These are phyloP conservation scores for Leishmania turanica DNA, from an alignment of 208 protist genomes.

Conservation along the genomic window DNA sequence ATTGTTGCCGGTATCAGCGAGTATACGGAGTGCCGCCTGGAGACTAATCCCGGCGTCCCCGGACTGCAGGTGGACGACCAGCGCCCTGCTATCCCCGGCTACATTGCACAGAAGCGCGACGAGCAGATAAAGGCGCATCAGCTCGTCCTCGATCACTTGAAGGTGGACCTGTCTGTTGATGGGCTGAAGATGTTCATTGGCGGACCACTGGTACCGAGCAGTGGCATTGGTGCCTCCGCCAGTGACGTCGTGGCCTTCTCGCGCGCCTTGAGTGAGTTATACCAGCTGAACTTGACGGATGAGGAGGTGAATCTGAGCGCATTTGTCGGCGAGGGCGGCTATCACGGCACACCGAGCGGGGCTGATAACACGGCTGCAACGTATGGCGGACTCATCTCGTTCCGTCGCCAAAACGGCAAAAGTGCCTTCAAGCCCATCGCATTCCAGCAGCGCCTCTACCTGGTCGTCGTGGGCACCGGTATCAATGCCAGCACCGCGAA, in stretches of 20 bases:
- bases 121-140: slow-evolving; percentile 81
- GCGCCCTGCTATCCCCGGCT: slow-evolving; percentile 77
- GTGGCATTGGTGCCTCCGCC: slow-evolving; percentile 83
- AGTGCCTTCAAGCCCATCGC: slow-evolving; percentile 43
- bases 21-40: slow-evolving; percentile 75
- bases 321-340: slow-evolving; percentile 78
- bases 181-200: slow-evolving; percentile 65
- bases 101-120: slow-evolving; percentile 71
- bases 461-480: slow-evolving; percentile 84
- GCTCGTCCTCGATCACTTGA: slow-evolving; percentile 74
- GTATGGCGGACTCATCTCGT: slow-evolving; percentile 87
- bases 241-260: slow-evolving; percentile 80
- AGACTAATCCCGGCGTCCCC: slow-evolving; percentile 37
- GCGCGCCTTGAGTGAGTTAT: slow-evolving; percentile 79
- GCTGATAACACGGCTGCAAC: slow-evolving; percentile 90
- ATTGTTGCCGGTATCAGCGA: slow-evolving; percentile 81
- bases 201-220: slow-evolving; percentile 74
- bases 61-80: slow-evolving; percentile 70
- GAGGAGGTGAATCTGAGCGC: slow-evolving; percentile 70
- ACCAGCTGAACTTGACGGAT: slow-evolving; percentile 54
- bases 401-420: slow-evolving; percentile 35
- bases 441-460: slow-evolving; percentile 45
- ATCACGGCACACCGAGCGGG: slow-evolving; percentile 90
- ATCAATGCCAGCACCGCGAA: slow-evolving; percentile 80
- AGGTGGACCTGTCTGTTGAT: slow-evolving; percentile 61